A percentile compares a stretch with the other conserved stretches of the same genome.
These are phyloP conservation scores for Plasmodium cynomolgi DNA, from an alignment of 169 alveolate genomes.

Conservation along the genomic window DNA sequence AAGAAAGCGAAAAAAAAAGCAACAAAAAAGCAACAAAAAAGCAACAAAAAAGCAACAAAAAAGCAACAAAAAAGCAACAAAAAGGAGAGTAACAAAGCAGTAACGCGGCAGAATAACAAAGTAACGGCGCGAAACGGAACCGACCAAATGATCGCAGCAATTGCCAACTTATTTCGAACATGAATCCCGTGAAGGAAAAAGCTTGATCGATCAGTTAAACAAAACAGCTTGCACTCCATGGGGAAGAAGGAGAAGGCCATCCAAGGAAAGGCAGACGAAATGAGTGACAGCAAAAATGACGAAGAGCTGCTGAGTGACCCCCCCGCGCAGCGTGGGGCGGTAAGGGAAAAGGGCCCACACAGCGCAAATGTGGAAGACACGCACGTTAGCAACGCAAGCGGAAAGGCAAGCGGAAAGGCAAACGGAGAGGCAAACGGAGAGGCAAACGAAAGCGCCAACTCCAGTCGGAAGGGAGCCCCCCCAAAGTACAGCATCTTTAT, in stretches of 20 bases:
- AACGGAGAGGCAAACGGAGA: background rate
- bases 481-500: constrained; percentile 12
- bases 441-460: background rate
- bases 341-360: background rate
- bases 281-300: background rate
- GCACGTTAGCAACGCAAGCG: background rate
- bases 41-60: background rate
- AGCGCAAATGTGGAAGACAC: background rate
- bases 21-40: no score
- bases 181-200: background rate
- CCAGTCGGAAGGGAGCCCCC: background rate
- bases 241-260: background rate
- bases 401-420: no score
- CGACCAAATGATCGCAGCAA: background rate
- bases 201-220: background rate
- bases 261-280: background rate
- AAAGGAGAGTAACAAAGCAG: background rate
- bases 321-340: background rate
- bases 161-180: background rate
- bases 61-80: background rate
- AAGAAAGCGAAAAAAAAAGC: background rate
- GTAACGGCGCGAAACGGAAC: background rate
- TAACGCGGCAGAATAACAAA: background rate
- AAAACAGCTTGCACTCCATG: background rate
- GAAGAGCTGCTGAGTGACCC: background rate